Conservation (phyloP, 176 grass and related monocot genomes). For the Dendrocalamus sinicus region DNA sequence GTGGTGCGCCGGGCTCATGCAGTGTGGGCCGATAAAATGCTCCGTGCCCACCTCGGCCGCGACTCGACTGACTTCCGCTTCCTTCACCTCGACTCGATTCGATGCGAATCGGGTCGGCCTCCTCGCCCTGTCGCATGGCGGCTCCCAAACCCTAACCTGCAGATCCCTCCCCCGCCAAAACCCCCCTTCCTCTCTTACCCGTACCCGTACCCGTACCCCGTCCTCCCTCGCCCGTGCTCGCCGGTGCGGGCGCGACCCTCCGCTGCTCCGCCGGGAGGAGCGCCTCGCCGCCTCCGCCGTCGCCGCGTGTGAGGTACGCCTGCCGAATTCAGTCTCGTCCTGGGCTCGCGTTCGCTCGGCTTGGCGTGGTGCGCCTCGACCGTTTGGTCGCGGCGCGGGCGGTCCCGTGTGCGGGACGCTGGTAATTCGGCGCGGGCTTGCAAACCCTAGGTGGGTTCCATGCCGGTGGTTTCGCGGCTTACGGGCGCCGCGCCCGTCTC, state of each 20-base stretch:
- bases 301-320: conserved; percentile 46
- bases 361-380: background rate
- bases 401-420: background rate
- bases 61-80: background rate
- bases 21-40: background rate
- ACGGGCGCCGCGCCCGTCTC: background rate
- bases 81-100: background rate
- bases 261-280: background rate
- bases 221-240: conserved; percentile 1
- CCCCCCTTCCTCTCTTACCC: background rate
- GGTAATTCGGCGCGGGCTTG: background rate
- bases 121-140: conserved; percentile 27
- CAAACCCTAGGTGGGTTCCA: conserved; percentile 17
- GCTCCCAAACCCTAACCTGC: conserved; percentile 58
- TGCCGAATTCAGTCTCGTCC: background rate
- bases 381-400: background rate
- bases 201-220: background rate
- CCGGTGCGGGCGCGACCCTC: conserved; percentile 1
- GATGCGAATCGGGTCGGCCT: conserved; percentile 5
- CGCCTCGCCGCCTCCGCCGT: background rate
- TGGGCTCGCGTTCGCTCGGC: background rate
- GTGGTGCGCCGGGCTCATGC: conserved; percentile 19
- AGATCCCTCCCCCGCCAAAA: conserved; percentile 13
- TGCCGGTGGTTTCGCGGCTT: background rate
- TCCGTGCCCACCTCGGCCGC: background rate